Conservation (phyloP, 345 rosid genomes). For the Salix arbutifolia region DNA sequence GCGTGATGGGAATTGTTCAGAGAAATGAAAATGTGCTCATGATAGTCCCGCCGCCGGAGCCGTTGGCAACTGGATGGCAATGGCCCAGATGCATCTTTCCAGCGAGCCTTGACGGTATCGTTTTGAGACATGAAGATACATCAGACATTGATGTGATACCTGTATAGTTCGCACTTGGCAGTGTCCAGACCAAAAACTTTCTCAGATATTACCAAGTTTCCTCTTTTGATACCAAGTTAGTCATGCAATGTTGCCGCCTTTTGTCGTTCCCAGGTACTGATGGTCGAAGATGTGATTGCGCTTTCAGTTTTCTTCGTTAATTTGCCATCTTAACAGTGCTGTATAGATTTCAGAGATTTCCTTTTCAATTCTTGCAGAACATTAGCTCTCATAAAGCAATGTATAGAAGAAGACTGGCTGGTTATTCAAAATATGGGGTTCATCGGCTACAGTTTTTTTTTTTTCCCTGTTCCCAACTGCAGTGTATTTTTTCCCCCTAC, state of each 20-base stretch:
- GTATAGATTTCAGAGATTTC: background rate
- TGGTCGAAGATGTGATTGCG: background rate
- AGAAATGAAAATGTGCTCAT: constrained; percentile 91
- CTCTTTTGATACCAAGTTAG: no score
- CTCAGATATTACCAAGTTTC: no score
- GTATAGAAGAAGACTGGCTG: no score
- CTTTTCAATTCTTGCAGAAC: background rate
- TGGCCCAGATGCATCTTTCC: constrained; percentile 77
- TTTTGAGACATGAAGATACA: constrained; percentile 87
- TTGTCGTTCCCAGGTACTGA: background rate
- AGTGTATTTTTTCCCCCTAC: no score
- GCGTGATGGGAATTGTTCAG: constrained; percentile 94
- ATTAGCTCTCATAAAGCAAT: background rate
- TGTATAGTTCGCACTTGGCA: constrained; percentile 36
- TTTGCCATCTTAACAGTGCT: background rate
- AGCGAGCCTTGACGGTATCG: constrained; percentile 72
- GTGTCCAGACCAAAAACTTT: background rate
- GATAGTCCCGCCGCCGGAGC: constrained; percentile 76
- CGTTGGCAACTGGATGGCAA: constrained; percentile 79
- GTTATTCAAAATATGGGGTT: no score
- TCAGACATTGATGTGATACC: constrained; percentile 82
- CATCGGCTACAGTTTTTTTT: no score
- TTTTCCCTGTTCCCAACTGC: no score
- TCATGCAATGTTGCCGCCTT: no score
- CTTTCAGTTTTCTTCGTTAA: background rate